Base-by-base conservation (phyloP, 805 yeast genomes). In the Candida andamanensis region DNA sequence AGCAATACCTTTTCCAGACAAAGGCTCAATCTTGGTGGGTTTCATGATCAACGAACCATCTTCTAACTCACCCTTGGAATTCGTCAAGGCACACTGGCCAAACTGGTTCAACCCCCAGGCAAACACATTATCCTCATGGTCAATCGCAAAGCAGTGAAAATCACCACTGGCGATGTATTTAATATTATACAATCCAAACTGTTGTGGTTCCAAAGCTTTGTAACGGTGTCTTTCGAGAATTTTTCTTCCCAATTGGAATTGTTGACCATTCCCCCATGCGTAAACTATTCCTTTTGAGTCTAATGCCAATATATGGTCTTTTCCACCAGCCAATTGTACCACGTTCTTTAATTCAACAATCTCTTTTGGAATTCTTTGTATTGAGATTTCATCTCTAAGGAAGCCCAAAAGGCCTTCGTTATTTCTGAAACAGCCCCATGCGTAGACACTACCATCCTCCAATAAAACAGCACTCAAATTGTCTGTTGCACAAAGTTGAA, bases 241-340 rank as follows among this genome's bases (percentile, higher is more conserved):
- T 49, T 79, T 80, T 50, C 95, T 75, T 15, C 97, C 99, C 44
- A 92, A 69, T 63, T 92, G 97, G 58, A 69, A 78, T 50, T 85
- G 95, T 49, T 89, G 95, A 16, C 97, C 96, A 54, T 85, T 84
- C 45, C 99, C 99, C 98, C 98, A 92, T 0, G 97, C 89, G 51
- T 74, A 86, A 1, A 89, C 97, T 33, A 78, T 69, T 36, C 98
- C 98, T 49, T 76, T 80, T 16, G 74, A 63, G 54, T 89, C 95
- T 22, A 92, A 64, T 15, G 94, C 92, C 28, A 92, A 55, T 22
- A 92, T 55, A 53, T 92, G 98, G 54, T 92, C 97, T 54, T 89
- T 89, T 29, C 99, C 99, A 0, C 84, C 76, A 1, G 94, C 95
- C 35, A 92, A 57, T 50, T 85, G 92, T 17, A 80, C 85, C 34